A percentile compares a stretch with the other conserved stretches of the same genome.
Evolutionary conservation across 164 flowering plant genomes (phyloP).

Genomic region (Vitis rupestris): DNA sequence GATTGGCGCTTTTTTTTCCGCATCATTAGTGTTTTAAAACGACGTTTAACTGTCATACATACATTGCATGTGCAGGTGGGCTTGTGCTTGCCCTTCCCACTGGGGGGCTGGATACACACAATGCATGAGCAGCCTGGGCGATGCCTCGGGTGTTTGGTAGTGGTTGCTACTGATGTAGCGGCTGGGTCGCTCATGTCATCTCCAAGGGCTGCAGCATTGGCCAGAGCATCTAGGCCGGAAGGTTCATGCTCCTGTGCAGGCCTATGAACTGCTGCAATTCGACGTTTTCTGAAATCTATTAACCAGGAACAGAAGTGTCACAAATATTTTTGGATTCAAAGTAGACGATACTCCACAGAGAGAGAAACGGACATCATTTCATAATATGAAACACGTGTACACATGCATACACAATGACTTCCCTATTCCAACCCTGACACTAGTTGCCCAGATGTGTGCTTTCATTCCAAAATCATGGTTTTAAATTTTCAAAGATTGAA

Average conservation of each 20-base stretch:
- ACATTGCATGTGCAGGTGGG: conserved; percentile 66
- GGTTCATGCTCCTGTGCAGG: conserved; percentile 28
- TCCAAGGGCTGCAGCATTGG: conserved; percentile 38
- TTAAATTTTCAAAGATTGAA: too few species aligned
- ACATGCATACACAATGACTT: too few species aligned
- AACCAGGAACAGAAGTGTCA: not conserved
- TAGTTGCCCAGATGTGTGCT: too few species aligned
- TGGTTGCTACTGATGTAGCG: conserved; percentile 37
- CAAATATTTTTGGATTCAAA: not conserved
- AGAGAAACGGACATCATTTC: not conserved
- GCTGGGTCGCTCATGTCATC: conserved; percentile 28
- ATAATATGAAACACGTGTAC: not conserved
- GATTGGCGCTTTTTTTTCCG: conserved; percentile 58
- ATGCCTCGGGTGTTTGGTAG: conserved; percentile 65
- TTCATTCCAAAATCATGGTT: too few species aligned
- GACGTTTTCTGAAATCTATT: conserved; percentile 40
- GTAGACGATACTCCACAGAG: not conserved
- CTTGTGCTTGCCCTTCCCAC: conserved; percentile 94
- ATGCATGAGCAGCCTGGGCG: conserved; percentile 95
- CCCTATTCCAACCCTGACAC: too few species aligned
- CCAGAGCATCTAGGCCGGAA: conserved; percentile 37
- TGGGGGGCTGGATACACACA: conserved; percentile 99
- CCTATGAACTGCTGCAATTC: conserved; percentile 17
- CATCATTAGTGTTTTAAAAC: conserved; percentile 65
- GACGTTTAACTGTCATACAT: conserved; percentile 67